These are phyloP conservation scores for Actinidia polygama DNA, from an alignment of 179 eudicot genomes.

Conservation along the genomic window DNA sequence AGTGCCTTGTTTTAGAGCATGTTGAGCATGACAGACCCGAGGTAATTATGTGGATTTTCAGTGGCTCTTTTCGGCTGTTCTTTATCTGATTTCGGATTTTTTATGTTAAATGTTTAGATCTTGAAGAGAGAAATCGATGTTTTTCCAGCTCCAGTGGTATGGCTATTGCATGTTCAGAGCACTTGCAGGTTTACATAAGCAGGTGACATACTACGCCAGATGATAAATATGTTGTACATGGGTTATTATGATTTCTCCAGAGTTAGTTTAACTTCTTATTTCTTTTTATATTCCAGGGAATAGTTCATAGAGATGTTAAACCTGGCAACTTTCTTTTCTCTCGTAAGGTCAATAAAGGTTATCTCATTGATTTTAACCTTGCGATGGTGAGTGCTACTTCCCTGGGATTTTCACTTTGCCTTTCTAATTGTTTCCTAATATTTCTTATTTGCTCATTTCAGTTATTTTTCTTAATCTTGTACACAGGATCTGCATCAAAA, in stretches of 20 bases:
- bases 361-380: conserved; percentile 93
- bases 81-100: conserved; percentile 17
- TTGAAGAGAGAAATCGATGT: conserved; percentile 73
- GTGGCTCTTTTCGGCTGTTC: conserved; percentile 4
- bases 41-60: conserved; percentile 43
- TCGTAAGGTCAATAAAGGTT: conserved; percentile 66
- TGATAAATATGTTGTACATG: neutral
- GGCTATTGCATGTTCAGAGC: conserved; percentile 96
- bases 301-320: conserved; percentile 95
- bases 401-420: neutral
- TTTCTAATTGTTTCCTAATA: neutral
- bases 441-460: neutral
- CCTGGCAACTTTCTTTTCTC: conserved; percentile 97
- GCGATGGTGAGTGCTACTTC: conserved; percentile 65
- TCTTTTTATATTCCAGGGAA: conserved; percentile 57
- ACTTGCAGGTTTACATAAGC: conserved; percentile 85
- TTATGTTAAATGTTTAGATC: conserved; percentile 43
- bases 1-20: conserved; percentile 92
- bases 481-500: conserved; percentile 77
- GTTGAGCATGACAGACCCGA: conserved; percentile 95
- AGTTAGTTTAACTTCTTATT: neutral
- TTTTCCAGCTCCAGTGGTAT: conserved; percentile 80
- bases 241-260: neutral
- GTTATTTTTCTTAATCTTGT: neutral
- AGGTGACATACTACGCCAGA: conserved; percentile 46